Base-by-base conservation (phyloP, 805 yeast genomes). In the Myxozyma mucilagina region DNA sequence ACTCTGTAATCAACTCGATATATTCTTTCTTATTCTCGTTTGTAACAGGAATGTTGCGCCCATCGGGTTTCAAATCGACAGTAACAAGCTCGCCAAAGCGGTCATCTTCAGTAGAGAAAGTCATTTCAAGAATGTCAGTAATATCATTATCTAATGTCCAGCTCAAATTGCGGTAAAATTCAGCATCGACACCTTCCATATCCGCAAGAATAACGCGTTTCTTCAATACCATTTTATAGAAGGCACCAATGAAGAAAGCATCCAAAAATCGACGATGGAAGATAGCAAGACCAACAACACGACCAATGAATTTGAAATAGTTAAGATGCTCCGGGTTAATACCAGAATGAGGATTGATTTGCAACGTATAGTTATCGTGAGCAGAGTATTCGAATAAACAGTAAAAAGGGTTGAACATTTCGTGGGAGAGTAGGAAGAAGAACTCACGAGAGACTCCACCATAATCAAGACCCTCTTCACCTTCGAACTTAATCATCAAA, bases 371-470 rank as follows among this genome's bases (percentile, higher is more conserved):
- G 76, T 94, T 94, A 78, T 94, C 99, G 77, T 92, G 96, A 41
- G 98, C 96, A 16, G 97, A 91, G 76, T 94, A 94, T 77, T 94
- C 97, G 74, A 94, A 94, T 71, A 94, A 79, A 78, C 99, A 93
- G 76, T 94, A 94, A 75, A 92, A 90, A 65, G 99, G 99, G 74
- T 94, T 92, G 76, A 94, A 94, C 97, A 94, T 94, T 76, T 94
- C 98, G 74, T 94, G 99, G 3, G 98, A 92, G 68, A 94, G 81
- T 73, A 92, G 81, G 78, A 92, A 94, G 87, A 94, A 94, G 76
- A 90, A 94, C 76, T 94, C 99, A 79, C 99, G 84, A 35, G 97
- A 90, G 65, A 94, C 98, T 74, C 99, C 99, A 82, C 99, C 99
- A 74, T 94, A 94, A 80, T 94, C 99, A 71, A 94, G 83, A 76